A percentile compares a stretch with the other conserved stretches of the same genome.
Evolutionary conservation across 257 asterid species (phyloP).

Genomic region (Fraxinus anomala): DNA sequence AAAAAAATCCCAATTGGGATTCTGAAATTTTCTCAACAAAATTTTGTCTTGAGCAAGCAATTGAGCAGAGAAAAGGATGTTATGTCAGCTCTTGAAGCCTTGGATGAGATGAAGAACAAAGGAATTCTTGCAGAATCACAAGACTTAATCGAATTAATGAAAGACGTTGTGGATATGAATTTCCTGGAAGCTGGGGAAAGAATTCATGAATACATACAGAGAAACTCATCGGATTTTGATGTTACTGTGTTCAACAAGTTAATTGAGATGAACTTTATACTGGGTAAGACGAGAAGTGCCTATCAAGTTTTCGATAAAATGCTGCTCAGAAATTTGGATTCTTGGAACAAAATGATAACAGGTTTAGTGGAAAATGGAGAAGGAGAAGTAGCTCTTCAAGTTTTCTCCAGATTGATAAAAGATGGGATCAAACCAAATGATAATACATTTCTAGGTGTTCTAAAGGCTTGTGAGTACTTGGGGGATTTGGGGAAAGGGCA

Average conservation of each 20-base stretch:
- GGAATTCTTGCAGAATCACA: constrained; percentile 26
- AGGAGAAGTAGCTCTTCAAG: constrained; percentile 34
- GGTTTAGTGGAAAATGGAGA: constrained; percentile 32
- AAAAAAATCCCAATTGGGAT: constrained; percentile 9
- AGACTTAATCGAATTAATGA: constrained; percentile 31
- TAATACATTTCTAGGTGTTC: constrained; percentile 26
- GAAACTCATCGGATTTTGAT: constrained; percentile 30
- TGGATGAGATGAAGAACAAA: constrained; percentile 28
- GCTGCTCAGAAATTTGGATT: constrained; percentile 31
- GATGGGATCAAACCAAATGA: constrained; percentile 25
- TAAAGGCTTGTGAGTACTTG: constrained; percentile 35
- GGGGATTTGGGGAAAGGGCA: constrained; percentile 32
- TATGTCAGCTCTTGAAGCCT: constrained; percentile 23
- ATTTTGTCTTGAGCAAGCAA: background rate
- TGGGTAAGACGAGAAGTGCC: constrained; percentile 38
- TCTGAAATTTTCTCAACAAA: constrained; percentile 24
- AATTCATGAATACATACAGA: constrained; percentile 30
- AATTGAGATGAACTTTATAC: constrained; percentile 32
- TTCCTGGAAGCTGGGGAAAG: constrained; percentile 29
- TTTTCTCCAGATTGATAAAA: constrained; percentile 25
- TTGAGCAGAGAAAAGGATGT: constrained; percentile 17
- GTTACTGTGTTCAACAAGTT: constrained; percentile 29
- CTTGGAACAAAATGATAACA: constrained; percentile 38
- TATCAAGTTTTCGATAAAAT: constrained; percentile 45
- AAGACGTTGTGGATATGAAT: constrained; percentile 10